These are phyloP conservation scores for Hymenoscyphus infarciens DNA, from an alignment of 2,329 filamentous ascomycete species.

Conservation along the genomic window DNA sequence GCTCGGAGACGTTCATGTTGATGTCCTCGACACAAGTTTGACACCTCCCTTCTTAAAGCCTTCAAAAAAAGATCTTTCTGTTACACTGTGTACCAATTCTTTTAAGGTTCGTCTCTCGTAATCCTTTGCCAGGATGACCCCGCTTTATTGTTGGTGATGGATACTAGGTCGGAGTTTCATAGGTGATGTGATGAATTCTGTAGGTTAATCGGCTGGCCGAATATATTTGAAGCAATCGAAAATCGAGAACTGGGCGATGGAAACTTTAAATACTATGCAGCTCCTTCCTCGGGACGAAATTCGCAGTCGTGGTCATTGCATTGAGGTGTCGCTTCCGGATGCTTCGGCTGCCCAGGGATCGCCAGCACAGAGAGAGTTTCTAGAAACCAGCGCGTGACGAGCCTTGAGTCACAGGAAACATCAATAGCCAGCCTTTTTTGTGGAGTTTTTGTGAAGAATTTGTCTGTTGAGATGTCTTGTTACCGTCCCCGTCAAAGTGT, in stretches of 20 bases:
- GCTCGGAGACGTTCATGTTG: constrained; percentile 25
- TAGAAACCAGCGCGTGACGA: not conserved
- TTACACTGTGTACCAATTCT: not conserved
- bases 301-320: not conserved
- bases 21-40: not conserved
- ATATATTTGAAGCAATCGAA: not conserved
- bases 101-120: not conserved
- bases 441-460: no score
- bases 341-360: not conserved
- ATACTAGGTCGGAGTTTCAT: not conserved
- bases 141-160: not conserved
- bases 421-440: no score
- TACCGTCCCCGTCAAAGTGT: no score
- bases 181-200: not conserved
- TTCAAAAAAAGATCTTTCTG: not conserved
- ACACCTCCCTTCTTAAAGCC: not conserved
- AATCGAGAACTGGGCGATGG: not conserved
- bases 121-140: not conserved
- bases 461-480: no score
- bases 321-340: not conserved
- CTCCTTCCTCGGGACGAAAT: not conserved
- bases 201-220: not conserved
- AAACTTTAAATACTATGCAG: not conserved
- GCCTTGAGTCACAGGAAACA: not conserved
- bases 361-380: not conserved